A percentile compares a stretch with the other conserved stretches of the same genome.
These are phyloP conservation scores for Dactylellina cionopaga DNA, from an alignment of 2,329 filamentous ascomycete genomes.

Conservation along the genomic window DNA sequence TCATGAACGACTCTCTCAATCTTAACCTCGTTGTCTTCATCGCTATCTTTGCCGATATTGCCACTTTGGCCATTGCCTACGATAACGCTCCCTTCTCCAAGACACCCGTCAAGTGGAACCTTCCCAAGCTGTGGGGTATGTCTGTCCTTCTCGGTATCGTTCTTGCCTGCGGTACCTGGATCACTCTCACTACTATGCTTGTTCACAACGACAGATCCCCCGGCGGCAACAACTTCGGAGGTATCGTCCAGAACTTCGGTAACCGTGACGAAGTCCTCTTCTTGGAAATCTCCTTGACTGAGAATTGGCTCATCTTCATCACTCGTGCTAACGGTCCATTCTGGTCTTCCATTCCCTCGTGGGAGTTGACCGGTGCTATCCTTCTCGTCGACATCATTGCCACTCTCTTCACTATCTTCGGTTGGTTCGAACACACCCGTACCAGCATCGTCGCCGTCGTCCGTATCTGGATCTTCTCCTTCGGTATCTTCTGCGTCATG, in stretches of 20 bases:
- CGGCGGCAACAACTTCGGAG: conserved; percentile 64
- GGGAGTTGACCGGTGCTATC: conserved; percentile 82
- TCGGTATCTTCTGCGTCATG: conserved; percentile 87
- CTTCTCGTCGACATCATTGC: conserved; percentile 83
- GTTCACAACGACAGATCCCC: conserved; percentile 65
- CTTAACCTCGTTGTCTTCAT: conserved; percentile 91
- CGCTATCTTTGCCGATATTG: conserved; percentile 92
- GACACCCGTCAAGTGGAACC: conserved; percentile 92
- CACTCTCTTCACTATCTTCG: conserved; percentile 85
- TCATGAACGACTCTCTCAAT: conserved; percentile 84
- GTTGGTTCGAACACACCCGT: conserved; percentile 76
- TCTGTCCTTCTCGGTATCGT: conserved; percentile 83
- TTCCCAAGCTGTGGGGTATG: conserved; percentile 93
- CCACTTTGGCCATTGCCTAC: conserved; percentile 90
- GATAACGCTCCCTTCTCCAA: conserved; percentile 89
- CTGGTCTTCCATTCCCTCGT: conserved; percentile 88
- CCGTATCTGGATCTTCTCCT: conserved; percentile 90
- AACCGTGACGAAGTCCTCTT: conserved; percentile 83
- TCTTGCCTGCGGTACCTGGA: conserved; percentile 85
- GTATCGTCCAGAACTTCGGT: conserved; percentile 91
- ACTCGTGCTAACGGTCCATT: conserved; percentile 91
- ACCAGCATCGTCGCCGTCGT: conserved; percentile 85
- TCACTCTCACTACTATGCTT: conserved; percentile 86
- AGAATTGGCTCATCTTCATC: conserved; percentile 98
- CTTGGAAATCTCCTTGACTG: conserved; percentile 87